Evolutionary conservation across 1,284 basidiomycete genomes (phyloP).

Genomic region (Pseudomicrostroma phylloplanum): DNA sequence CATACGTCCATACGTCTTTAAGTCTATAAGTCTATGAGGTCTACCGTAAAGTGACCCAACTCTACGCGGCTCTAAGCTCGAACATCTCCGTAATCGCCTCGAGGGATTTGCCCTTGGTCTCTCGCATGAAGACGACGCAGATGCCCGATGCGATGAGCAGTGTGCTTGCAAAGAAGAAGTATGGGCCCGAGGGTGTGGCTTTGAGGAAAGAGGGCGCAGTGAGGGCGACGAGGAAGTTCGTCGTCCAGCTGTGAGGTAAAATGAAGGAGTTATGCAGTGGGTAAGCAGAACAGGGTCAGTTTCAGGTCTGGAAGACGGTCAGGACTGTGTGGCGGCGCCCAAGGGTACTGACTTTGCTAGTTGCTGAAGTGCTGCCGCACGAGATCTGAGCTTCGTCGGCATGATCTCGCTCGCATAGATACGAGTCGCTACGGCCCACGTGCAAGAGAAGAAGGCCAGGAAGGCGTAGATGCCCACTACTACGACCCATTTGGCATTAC

Average conservation of each 20-base stretch:
- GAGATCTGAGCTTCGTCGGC: conserved; percentile 11
- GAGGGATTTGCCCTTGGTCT: conserved; percentile 13
- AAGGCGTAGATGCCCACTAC: conserved; percentile 12
- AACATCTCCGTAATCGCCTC: conserved; percentile 9
- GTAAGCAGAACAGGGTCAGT: too few species aligned
- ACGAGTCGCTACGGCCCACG: conserved; percentile 8
- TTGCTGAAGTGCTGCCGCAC: conserved; percentile 10
- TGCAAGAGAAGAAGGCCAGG: conserved; percentile 11
- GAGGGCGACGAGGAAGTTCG: conserved; percentile 10
- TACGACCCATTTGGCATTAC: conserved; percentile 10
- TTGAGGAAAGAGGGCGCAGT: conserved; percentile 9
- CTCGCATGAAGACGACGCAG: conserved; percentile 8
- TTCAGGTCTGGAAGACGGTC: too few species aligned
- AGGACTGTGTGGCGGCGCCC: too few species aligned
- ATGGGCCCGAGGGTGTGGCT: conserved; percentile 12
- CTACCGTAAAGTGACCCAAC: too few species aligned
- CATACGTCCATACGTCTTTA: background rate
- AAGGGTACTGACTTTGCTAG: conserved; percentile 3
- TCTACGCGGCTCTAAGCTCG: background rate
- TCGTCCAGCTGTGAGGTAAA: background rate
- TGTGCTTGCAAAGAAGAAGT: conserved; percentile 11
- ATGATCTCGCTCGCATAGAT: conserved; percentile 13
- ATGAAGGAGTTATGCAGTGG: too few species aligned
- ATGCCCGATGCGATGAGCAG: conserved; percentile 1
- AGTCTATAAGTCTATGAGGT: too few species aligned